Base-by-base conservation (phyloP, 163 green algal genomes). In the Volvox carteri region DNA sequence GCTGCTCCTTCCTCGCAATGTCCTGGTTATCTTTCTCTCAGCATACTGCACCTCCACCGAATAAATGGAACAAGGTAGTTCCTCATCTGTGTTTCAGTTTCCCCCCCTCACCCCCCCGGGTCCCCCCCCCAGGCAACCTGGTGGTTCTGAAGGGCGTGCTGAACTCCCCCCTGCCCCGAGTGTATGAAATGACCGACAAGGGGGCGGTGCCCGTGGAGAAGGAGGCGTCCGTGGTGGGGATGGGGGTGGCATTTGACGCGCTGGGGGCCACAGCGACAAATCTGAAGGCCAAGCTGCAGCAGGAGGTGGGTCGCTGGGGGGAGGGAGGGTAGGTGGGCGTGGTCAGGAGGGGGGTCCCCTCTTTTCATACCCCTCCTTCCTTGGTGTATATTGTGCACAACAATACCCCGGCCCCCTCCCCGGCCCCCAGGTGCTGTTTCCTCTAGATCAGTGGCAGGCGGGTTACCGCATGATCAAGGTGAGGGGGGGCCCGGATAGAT, bases 401-500 rank as follows among this genome's bases (percentile, higher is more conserved):
- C n/a, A n/a, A n/a, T 21, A 2, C 33, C 75, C 75, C 75, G 4
- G 28, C 18, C 75, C 75, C 30, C 48, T 18, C 33, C 25, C 6
- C 35, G 23, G 5, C 52, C 35, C 39, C 54, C 67, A 88, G 81
- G 87, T 91, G 60, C 60, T 91, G 23, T 41, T 56, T 50, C 86
- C 86, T 1, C 50, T 90, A 50, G 86, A 90, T 33, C 65, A 87
- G 39, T 90, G 86, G 86, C 78, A 86, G 37, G 44, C 50, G 19
- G 86, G 58, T 9, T 90, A 87, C 78, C 86, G 86, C 50, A 87
- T 72, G 50, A 89, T 84, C 48, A 91, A 91, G 79, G 87, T 86
- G 23, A 23, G 54, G 30, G 1, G 12, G 39, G 44, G 35, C 23
- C 28, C 39, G 74, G 39, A 60, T 58, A 14, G 48, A 58, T 58